Evolutionary conservation across 2,329 filamentous ascomycete species (phyloP).

Genomic region (Xylariaceae sp.): DNA sequence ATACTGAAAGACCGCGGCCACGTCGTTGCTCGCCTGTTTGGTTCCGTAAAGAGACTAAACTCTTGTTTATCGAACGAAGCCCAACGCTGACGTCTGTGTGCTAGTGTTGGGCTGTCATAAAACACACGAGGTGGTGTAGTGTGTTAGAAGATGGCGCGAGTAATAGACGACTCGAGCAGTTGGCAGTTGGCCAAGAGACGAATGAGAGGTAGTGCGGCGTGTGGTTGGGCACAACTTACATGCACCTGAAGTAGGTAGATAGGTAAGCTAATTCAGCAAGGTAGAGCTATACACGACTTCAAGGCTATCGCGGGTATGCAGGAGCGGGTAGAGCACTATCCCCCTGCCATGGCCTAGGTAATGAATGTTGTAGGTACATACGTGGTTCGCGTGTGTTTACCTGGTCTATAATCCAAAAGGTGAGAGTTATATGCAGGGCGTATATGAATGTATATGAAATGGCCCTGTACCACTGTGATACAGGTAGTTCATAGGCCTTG

Average conservation of each 20-base stretch:
- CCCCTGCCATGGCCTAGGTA: constrained; percentile 24
- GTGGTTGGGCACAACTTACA: constrained; percentile 29
- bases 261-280: constrained; percentile 15
- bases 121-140: constrained; percentile 27
- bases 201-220: constrained; percentile 27
- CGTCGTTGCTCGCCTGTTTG: constrained; percentile 25
- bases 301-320: constrained; percentile 30
- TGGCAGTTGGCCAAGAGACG: constrained; percentile 23
- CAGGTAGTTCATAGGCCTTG: constrained; percentile 22
- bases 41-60: constrained; percentile 14
- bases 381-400: constrained; percentile 27
- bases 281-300: constrained; percentile 24
- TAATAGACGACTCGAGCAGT: constrained; percentile 15
- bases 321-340: constrained; percentile 23
- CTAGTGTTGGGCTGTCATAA: constrained; percentile 31
- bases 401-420: constrained; percentile 23
- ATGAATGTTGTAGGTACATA: constrained; percentile 27
- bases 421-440: constrained; percentile 25
- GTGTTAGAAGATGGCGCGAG: constrained; percentile 18
- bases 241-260: constrained; percentile 31
- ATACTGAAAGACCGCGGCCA: constrained; percentile 39
- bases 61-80: constrained; percentile 24
- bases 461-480: constrained; percentile 22
- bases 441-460: constrained; percentile 26
- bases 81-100: constrained; percentile 28